Conservation (phyloP, 225 moss, liverwort and hornwort species). For the Marchantia paleacea region DNA sequence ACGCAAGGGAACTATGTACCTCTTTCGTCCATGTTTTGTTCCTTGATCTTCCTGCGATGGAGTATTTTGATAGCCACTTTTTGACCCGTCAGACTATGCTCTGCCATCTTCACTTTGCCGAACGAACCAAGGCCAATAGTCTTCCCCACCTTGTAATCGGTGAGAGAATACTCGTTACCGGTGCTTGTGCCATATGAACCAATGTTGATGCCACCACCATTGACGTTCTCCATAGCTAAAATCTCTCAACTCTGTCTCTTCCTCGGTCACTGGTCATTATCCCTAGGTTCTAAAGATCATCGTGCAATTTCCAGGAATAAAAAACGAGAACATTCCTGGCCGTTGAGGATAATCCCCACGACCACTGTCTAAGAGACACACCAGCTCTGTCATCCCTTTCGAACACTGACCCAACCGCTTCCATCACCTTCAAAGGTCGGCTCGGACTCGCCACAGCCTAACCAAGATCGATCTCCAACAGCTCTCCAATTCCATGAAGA, state of each 20-base stretch:
- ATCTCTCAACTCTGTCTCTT: not conserved
- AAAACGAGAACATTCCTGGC: conserved; percentile 1
- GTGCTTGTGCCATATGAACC: not conserved
- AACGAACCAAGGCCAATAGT: conserved; percentile 24
- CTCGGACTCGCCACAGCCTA: not conserved
- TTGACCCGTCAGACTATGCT: conserved; percentile 23
- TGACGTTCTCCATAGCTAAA: conserved; percentile 19
- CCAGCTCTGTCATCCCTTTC: conserved; percentile 10
- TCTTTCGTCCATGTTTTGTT: conserved; percentile 21
- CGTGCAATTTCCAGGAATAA: conserved; percentile 12
- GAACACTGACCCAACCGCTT: not conserved
- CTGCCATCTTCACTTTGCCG: conserved; percentile 27
- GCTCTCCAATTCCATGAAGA: not conserved
- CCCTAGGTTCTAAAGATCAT: not conserved
- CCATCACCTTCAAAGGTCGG: conserved; percentile 8
- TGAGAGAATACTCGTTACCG: conserved; percentile 17
- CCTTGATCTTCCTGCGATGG: conserved; percentile 19
- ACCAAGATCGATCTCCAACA: conserved; percentile 21
- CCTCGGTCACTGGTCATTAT: conserved; percentile 15
- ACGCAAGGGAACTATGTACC: not conserved
- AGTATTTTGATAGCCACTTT: conserved; percentile 28
- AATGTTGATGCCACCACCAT: conserved; percentile 6
- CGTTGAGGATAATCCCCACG: not conserved
- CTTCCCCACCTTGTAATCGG: conserved; percentile 26
- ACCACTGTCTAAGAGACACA: not conserved